These are phyloP conservation scores for Exophiala bonariae DNA, from an alignment of 2,329 filamentous ascomycete species.

Conservation along the genomic window DNA sequence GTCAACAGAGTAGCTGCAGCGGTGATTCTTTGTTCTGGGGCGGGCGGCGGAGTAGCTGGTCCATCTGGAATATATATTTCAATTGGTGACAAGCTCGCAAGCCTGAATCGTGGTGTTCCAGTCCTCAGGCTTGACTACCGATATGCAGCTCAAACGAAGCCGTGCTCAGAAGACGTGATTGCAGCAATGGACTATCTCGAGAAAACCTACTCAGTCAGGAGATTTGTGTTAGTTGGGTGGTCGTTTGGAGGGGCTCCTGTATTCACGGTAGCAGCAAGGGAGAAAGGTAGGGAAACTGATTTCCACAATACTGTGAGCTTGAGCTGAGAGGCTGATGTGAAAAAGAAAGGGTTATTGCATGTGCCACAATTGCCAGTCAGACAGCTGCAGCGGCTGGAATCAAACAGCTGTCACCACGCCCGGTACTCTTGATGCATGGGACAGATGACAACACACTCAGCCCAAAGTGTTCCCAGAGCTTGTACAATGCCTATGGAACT, in stretches of 20 bases:
- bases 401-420: conserved; percentile 21
- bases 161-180: conserved; percentile 39
- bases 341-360: conserved; percentile 34
- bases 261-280: conserved; percentile 36
- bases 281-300: background rate
- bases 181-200: conserved; percentile 40
- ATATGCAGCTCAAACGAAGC: conserved; percentile 34
- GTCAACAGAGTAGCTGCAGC: conserved; percentile 21
- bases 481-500: conserved; percentile 39
- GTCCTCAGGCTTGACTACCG: conserved; percentile 45
- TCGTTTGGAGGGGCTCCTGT: conserved; percentile 45
- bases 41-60: conserved; percentile 41
- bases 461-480: conserved; percentile 34
- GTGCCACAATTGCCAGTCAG: conserved; percentile 43
- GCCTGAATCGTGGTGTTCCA: conserved; percentile 37
- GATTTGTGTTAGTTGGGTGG: conserved; percentile 45
- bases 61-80: conserved; percentile 43
- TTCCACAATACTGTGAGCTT: no score
- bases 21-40: conserved; percentile 35
- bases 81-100: conserved; percentile 42
- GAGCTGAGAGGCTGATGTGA: background rate
- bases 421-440: conserved; percentile 41
- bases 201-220: conserved; percentile 31
- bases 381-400: conserved; percentile 33
- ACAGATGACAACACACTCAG: conserved; percentile 39